phyloP scores from a whole-genome alignment of 495 filamentous ascomycete genomes.

The Poronia punctata region DNA sequence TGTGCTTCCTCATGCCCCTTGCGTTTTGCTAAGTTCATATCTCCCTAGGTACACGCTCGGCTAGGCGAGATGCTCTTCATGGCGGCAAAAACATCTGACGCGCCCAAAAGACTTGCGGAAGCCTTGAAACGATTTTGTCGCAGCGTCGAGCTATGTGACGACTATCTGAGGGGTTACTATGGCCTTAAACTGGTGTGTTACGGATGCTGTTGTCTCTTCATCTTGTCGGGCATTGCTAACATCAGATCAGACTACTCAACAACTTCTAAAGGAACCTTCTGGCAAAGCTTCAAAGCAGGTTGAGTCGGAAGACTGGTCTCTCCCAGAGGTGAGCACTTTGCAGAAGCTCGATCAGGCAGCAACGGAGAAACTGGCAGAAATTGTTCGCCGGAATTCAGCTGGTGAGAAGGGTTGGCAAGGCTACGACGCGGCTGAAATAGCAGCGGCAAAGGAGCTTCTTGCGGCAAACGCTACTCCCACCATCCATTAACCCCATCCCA shows the following conservation, averaged over 20 bases:
- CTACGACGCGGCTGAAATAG: slow-evolving; percentile 66
- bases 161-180: slow-evolving; percentile 88
- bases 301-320: slow-evolving; percentile 33
- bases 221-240: background rate
- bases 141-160: slow-evolving; percentile 87
- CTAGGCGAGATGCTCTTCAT: slow-evolving; percentile 78
- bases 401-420: slow-evolving; percentile 62
- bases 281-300: slow-evolving; percentile 26
- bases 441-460: slow-evolving; percentile 69
- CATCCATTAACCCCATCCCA: slow-evolving; percentile 23
- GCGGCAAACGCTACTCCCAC: slow-evolving; percentile 30
- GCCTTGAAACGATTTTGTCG: slow-evolving; percentile 78
- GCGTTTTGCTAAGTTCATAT: slow-evolving; percentile 17
- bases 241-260: slow-evolving; percentile 30
- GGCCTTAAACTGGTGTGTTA: slow-evolving; percentile 69
- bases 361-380: slow-evolving; percentile 65
- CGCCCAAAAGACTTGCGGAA: slow-evolving; percentile 52
- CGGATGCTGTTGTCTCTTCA: slow-evolving; percentile 5
- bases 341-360: slow-evolving; percentile 65
- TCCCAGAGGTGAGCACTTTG: slow-evolving; percentile 47
- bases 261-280: slow-evolving; percentile 25
- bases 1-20: slow-evolving; percentile 4
- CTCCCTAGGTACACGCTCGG: slow-evolving; percentile 74
- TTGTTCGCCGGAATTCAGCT: slow-evolving; percentile 55
- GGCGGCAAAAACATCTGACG: slow-evolving; percentile 44